These are phyloP conservation scores for Tolypocladium pustulatum DNA, from an alignment of 2,329 filamentous ascomycete genomes.

Conservation along the genomic window DNA sequence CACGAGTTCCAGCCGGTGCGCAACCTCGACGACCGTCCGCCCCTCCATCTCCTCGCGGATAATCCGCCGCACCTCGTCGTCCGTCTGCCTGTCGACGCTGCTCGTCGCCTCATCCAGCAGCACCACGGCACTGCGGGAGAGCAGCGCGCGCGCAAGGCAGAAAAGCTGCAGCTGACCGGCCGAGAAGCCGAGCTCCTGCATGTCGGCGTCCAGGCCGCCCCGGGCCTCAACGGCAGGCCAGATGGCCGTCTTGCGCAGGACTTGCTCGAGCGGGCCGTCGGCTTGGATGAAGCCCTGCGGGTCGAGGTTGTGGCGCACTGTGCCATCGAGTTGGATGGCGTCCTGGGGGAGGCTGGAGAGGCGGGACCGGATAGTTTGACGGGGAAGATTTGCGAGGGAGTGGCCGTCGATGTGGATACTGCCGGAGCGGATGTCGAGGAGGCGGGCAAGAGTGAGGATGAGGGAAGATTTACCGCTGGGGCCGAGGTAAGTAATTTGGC, in stretches of 20 bases:
- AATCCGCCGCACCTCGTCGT: conserved; percentile 12
- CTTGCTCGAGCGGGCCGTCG: conserved; percentile 27
- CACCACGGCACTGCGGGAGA: conserved; percentile 17
- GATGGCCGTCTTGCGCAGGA: conserved; percentile 30
- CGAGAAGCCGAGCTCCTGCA: conserved; percentile 23
- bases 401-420: conserved; percentile 32
- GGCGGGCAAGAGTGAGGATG: conserved; percentile 33
- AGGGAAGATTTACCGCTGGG: conserved; percentile 40
- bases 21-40: conserved; percentile 17
- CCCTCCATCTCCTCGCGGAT: conserved; percentile 11
- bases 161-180: conserved; percentile 38
- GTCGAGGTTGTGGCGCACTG: conserved; percentile 36
- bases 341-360: conserved; percentile 39
- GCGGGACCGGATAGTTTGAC: conserved; percentile 28
- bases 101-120: conserved; percentile 20
- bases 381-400: conserved; percentile 28
- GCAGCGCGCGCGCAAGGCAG: conserved; percentile 33
- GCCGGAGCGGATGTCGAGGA: conserved; percentile 29
- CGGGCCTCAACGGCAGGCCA: conserved; percentile 23
- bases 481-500: neutral
- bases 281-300: conserved; percentile 20
- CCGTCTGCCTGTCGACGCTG: conserved; percentile 17
- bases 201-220: conserved; percentile 11
- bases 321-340: conserved; percentile 32
- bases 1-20: conserved; percentile 17